A percentile compares a stretch with the other conserved stretches of the same genome.
Evolutionary conservation across 1,139 yeast species (phyloP).

Genomic region (Taphrina communis): DNA sequence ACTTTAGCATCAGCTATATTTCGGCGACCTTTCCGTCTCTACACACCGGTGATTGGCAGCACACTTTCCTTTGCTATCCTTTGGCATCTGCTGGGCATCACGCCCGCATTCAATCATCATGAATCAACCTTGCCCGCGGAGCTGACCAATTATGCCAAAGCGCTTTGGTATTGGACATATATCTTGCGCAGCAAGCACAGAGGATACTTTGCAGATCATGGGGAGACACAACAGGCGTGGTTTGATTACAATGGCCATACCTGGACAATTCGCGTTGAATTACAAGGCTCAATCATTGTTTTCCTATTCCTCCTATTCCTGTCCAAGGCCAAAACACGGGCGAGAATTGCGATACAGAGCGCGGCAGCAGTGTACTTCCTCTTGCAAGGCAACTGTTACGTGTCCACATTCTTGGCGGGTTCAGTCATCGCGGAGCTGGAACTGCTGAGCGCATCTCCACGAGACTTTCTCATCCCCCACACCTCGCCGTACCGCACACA

Average conservation of each 20-base stretch:
- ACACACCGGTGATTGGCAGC: constrained; percentile 31
- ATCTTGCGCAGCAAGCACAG: constrained; percentile 16
- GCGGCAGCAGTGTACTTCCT: constrained; percentile 28
- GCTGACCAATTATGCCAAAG: constrained; percentile 5
- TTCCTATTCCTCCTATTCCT: constrained; percentile 11
- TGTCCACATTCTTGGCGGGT: constrained; percentile 27
- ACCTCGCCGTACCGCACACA: constrained; percentile 8
- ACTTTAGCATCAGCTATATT: constrained; percentile 32
- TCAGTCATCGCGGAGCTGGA: constrained; percentile 32
- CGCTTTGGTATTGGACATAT: constrained; percentile 35
- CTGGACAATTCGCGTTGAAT: constrained; percentile 34
- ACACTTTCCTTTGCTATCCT: constrained; percentile 22
- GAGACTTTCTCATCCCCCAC: constrained; percentile 18
- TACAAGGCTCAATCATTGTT: constrained; percentile 34
- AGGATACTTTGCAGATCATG: constrained; percentile 25
- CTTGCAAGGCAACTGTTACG: constrained; percentile 28
- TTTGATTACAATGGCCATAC: constrained; percentile 33
- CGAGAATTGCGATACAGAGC: constrained; percentile 10
- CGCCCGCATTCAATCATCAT: constrained; percentile 28
- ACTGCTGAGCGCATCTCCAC: constrained; percentile 9
- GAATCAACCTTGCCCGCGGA: constrained; percentile 22
- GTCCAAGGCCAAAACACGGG: constrained; percentile 8
- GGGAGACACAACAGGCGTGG: constrained; percentile 20
- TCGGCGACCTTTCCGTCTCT: constrained; percentile 28
- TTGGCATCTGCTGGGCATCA: constrained; percentile 31